Base-by-base conservation (phyloP, 495 filamentous ascomycete species). In the Neurospora pannonica region DNA sequence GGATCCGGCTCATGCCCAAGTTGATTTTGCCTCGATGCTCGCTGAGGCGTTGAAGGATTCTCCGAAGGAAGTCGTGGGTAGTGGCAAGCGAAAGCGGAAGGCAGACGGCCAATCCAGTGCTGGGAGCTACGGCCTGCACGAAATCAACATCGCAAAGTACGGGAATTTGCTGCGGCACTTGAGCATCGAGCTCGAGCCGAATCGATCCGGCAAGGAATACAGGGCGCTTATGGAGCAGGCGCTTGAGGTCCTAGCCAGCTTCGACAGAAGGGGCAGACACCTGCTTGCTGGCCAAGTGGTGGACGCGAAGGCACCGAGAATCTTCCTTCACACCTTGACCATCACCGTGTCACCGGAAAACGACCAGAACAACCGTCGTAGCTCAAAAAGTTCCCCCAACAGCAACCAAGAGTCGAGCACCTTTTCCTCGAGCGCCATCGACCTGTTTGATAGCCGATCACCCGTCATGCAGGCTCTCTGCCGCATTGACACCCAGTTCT, bases 121-220 rank as follows among this genome's bases (percentile, higher is more conserved):
- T 9, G 75, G 38, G 10, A 62, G 31, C 13, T 24, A 13, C 4
- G 67, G 54, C 19, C 13, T 67, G 1, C 60, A 62, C 34, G 19
- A 6, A 24, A 79, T 86, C 70, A 77, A 85, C 34, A 73, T 86
- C 3, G 67, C 72, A 4, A 77, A 78, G 9, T 83, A 80, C 34
- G 83, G 81, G 5, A 79, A 83, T 38, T 75, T 86, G 17, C 73
- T 86, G 31, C 81, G 84, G 2, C 74, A 81, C 34, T 40, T 85
- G 70, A 75, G 74, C 60, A 75, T 86, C 71, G 80, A 83, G 38
- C 77, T 84, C 11, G 80, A 83, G 24, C 46, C 70, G 1, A 84
- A 80, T 74, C 78, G 83, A 13, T 72, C 77, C 0, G 76, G 70
- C 31, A 69, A 70, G 1, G 31, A 74, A 19, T 83, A 82, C 71